Percentiles rank a stretch among this genome's conserved stretches.
Evolutionary conservation across 2,329 filamentous ascomycete genomes (phyloP).

Genomic region (Cordyceps javanica): DNA sequence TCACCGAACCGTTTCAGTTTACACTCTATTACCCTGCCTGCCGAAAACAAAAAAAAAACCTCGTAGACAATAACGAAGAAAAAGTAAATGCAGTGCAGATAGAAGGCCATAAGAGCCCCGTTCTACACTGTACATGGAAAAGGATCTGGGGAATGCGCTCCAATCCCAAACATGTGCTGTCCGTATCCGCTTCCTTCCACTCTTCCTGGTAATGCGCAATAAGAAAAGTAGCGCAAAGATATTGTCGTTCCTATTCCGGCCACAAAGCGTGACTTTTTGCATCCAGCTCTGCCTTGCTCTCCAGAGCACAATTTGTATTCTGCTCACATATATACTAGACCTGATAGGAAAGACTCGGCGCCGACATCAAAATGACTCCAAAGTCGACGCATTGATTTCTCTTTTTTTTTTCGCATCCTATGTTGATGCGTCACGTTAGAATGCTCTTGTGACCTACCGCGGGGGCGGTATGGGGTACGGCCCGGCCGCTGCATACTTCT

Average conservation of each 20-base stretch:
- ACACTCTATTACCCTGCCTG: slow-evolving; percentile 10
- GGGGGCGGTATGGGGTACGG: neutral
- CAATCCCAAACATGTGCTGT: neutral
- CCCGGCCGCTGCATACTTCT: slow-evolving; percentile 19
- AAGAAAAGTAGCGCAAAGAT: neutral
- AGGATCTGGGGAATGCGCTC: neutral
- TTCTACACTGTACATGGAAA: slow-evolving; percentile 8
- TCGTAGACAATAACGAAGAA: neutral
- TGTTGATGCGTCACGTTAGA: neutral
- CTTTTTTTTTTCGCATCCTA: neutral
- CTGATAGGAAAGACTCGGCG: neutral
- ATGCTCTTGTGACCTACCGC: neutral
- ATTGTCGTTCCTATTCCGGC: neutral
- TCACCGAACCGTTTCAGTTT: neutral
- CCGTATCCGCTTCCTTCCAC: neutral
- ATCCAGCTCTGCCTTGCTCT: neutral
- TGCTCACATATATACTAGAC: neutral
- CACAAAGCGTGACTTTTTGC: neutral
- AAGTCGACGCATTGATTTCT: neutral
- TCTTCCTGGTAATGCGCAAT: neutral
- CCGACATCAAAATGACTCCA: neutral
- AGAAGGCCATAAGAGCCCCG: neutral
- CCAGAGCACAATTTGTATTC: neutral
- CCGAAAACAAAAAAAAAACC: neutral
- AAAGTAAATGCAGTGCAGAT: neutral